Evolutionary conservation across 139 green algal species (phyloP).

Genomic region (Zygnema cylindricum): DNA sequence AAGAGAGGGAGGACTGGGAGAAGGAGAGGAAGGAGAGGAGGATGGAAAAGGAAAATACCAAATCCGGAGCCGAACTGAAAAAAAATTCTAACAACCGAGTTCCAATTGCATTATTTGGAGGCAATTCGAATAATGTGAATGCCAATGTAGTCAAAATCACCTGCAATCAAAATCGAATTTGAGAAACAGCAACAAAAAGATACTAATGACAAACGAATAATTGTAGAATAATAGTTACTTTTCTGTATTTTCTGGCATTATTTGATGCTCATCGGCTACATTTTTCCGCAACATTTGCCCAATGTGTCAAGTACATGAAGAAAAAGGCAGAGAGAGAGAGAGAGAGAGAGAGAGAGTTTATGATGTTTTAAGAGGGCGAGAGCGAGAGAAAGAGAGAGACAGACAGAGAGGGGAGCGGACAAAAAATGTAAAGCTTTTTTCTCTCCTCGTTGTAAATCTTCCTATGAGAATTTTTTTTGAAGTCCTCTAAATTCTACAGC

Average conservation of each 20-base stretch:
- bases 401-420: neutral
- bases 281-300: neutral
- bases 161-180: too few relatives aligned
- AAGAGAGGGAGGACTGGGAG: neutral
- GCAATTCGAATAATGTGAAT: slow-evolving; percentile 83
- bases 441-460: too few relatives aligned
- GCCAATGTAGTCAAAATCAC: slow-evolving; percentile 75
- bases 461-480: too few relatives aligned
- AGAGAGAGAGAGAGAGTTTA: slow-evolving; percentile 7
- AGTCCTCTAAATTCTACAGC: too few relatives aligned
- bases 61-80: slow-evolving; percentile 59
- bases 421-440: too few relatives aligned
- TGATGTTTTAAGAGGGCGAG: too few relatives aligned
- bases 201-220: too few relatives aligned
- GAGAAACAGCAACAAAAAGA: too few relatives aligned
- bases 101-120: slow-evolving; percentile 76
- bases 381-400: neutral
- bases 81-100: slow-evolving; percentile 82
- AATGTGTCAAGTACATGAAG: neutral
- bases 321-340: neutral
- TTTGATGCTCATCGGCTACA: neutral
- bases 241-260: slow-evolving; percentile 1
- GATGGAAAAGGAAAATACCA: slow-evolving; percentile 63
- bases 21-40: neutral
- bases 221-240: too few relatives aligned